phyloP scores from a whole-genome alignment of 2,329 filamentous ascomycete species.

The Colletotrichum viniferum region DNA sequence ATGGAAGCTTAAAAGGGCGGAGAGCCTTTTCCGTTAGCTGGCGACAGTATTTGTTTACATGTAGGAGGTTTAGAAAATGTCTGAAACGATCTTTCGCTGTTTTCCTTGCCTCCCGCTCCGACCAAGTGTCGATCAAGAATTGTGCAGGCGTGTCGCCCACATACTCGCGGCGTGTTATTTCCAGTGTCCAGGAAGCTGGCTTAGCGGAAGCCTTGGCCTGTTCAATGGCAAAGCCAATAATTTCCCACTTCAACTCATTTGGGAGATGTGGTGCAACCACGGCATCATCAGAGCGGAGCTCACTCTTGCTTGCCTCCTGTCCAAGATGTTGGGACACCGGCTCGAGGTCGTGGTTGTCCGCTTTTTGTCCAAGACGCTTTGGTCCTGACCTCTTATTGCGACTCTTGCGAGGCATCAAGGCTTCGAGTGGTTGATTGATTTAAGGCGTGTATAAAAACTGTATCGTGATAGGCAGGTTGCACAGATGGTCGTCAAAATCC shows the following conservation, averaged over 20 bases:
- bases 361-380: neutral
- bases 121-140: neutral
- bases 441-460: accelerated
- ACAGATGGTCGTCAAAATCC: neutral
- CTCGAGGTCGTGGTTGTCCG: neutral
- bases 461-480: accelerated
- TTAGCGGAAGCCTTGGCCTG: neutral
- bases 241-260: neutral
- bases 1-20: neutral
- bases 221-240: neutral
- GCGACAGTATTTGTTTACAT: neutral
- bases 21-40: neutral
- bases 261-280: neutral
- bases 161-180: neutral
- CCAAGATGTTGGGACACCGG: neutral
- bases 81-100: neutral
- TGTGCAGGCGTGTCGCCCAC: neutral
- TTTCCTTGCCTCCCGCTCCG: neutral
- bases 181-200: neutral
- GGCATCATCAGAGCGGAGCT: neutral
- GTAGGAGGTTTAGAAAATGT: neutral
- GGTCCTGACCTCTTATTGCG: neutral
- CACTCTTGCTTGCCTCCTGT: neutral
- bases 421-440: neutral
- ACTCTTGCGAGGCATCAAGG: neutral